phyloP scores from a whole-genome alignment of 106 monocot genomes.

The Narthecium ossifragum region DNA sequence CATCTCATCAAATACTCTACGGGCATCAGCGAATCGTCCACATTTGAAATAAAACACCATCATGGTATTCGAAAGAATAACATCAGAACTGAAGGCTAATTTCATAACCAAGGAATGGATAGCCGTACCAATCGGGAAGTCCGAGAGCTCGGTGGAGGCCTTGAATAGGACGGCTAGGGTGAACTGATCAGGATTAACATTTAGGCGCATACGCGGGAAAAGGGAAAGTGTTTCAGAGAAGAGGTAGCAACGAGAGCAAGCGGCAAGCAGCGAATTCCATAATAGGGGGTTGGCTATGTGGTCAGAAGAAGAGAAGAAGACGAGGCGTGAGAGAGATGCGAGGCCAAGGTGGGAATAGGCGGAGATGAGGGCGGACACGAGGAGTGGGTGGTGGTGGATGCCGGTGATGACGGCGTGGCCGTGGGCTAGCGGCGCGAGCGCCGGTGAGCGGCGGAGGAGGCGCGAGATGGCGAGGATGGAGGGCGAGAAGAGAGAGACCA shows the following conservation, averaged over 20 bases:
- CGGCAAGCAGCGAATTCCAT: slow-evolving; percentile 51
- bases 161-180: slow-evolving; percentile 54
- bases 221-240: slow-evolving; percentile 22
- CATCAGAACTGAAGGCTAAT: slow-evolving; percentile 30
- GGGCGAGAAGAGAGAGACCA: background rate
- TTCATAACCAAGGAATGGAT: slow-evolving; percentile 37
- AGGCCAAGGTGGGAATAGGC: slow-evolving; percentile 29
- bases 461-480: background rate
- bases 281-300: slow-evolving; percentile 11
- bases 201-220: slow-evolving; percentile 17
- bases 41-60: slow-evolving; percentile 32
- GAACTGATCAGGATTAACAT: slow-evolving; percentile 34
- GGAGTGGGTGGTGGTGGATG: slow-evolving; percentile 17
- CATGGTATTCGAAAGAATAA: slow-evolving; percentile 50
- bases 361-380: slow-evolving; percentile 32
- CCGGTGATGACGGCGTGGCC: slow-evolving; percentile 15
- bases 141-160: slow-evolving; percentile 21
- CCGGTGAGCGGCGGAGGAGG: slow-evolving; percentile 11
- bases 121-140: slow-evolving; percentile 3
- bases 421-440: slow-evolving; percentile 14
- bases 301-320: slow-evolving; percentile 18
- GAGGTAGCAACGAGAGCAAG: slow-evolving; percentile 23
- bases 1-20: slow-evolving; percentile 70
- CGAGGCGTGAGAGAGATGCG: slow-evolving; percentile 21
- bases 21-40: slow-evolving; percentile 11